These are phyloP conservation scores for Pinus albicaulis DNA, from an alignment of 75 land plant genomes.

Conservation along the genomic window DNA sequence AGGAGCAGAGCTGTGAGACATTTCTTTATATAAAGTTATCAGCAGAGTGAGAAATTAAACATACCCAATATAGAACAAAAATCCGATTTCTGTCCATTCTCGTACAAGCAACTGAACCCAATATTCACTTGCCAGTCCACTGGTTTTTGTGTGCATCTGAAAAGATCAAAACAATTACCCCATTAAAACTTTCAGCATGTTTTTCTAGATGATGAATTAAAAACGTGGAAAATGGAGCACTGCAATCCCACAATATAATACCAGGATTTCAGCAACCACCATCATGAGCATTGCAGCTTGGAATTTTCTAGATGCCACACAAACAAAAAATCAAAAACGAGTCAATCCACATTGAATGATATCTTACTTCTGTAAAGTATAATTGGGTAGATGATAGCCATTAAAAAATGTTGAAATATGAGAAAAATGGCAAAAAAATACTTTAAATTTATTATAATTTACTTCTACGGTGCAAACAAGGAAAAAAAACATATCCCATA, in stretches of 20 bases:
- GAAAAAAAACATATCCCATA: slow-evolving; percentile 18
- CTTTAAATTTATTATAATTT: not conserved
- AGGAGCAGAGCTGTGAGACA: not conserved
- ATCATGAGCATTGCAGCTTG: slow-evolving; percentile 76
- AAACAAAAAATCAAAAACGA: not conserved
- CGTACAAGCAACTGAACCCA: slow-evolving; percentile 80
- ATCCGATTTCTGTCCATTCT: slow-evolving; percentile 83
- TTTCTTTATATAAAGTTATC: not conserved
- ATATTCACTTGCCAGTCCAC: slow-evolving; percentile 57
- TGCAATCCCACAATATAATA: slow-evolving; percentile 23
- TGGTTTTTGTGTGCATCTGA: slow-evolving; percentile 68
- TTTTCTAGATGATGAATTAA: not conserved
- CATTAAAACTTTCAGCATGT: not conserved
- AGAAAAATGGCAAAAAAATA: too few species aligned
- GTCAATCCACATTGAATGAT: not conserved
- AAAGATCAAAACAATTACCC: not conserved
- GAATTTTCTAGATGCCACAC: slow-evolving; percentile 63
- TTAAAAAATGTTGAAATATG: too few species aligned
- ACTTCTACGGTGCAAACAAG: not conserved
- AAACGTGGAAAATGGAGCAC: not conserved
- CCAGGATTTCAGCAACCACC: slow-evolving; percentile 73
- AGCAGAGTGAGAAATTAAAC: slow-evolving; percentile 6
- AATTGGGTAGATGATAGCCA: too few species aligned
- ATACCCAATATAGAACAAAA: slow-evolving; percentile 91
- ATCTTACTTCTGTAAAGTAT: not conserved